Conservation (phyloP, 2,329 filamentous ascomycete species). For the Byssochlamys sp. region DNA sequence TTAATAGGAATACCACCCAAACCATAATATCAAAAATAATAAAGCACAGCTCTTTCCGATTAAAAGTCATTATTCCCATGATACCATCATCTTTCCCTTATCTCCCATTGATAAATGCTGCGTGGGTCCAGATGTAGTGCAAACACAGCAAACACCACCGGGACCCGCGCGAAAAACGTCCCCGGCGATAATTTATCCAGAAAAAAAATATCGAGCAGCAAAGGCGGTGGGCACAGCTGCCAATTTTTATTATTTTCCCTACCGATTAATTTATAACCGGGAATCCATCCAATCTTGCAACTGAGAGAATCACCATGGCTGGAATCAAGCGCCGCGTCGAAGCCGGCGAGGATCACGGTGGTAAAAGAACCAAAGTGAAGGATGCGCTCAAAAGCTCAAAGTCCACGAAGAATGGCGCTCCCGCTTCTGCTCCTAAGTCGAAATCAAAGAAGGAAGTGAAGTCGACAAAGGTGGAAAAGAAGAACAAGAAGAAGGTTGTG, state of each 20-base stretch:
- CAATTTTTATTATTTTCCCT: slow-evolving; percentile 10
- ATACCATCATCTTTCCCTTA: neutral
- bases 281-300: neutral
- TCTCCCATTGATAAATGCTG: slow-evolving; percentile 3
- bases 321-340: slow-evolving; percentile 34
- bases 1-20: neutral
- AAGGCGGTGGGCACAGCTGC: neutral
- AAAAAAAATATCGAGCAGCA: slow-evolving; percentile 20
- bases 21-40: neutral
- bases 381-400: slow-evolving; percentile 9
- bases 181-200: slow-evolving; percentile 16
- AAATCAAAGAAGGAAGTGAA: slow-evolving; percentile 22
- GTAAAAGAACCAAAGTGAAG: slow-evolving; percentile 33
- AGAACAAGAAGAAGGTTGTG: slow-evolving; percentile 24
- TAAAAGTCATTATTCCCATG: neutral
- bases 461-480: slow-evolving; percentile 21
- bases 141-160: slow-evolving; percentile 20
- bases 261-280: slow-evolving; percentile 5
- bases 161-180: slow-evolving; percentile 16
- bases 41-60: neutral
- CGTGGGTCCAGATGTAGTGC: slow-evolving; percentile 19
- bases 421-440: slow-evolving; percentile 4
- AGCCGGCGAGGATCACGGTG: slow-evolving; percentile 27
- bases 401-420: slow-evolving; percentile 5
- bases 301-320: slow-evolving; percentile 21